These are phyloP conservation scores for Diversispora eburnea DNA, from an alignment of 192 early-diverging fungal species.

Conservation along the genomic window DNA sequence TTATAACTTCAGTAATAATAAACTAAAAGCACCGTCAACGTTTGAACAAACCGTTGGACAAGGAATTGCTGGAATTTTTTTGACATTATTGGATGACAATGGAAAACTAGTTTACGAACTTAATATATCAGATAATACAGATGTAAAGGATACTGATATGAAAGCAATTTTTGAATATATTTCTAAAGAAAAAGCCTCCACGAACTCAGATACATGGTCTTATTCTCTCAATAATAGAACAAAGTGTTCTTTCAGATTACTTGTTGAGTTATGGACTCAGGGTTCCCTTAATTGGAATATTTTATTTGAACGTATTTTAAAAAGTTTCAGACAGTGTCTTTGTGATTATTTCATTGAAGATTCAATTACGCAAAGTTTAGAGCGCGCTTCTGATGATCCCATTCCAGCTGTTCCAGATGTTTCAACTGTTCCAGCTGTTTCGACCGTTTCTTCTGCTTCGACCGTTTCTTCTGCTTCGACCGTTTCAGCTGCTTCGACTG, in stretches of 20 bases:
- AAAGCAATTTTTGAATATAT: constrained; percentile 34
- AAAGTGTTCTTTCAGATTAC: constrained; percentile 34
- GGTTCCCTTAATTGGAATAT: constrained; percentile 39
- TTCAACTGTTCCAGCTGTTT: too few species aligned
- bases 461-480: too few species aligned
- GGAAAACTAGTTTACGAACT: constrained; percentile 40
- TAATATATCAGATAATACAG: neutral
- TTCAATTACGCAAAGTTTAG: constrained; percentile 39
- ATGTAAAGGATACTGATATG: constrained; percentile 35
- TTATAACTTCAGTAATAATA: constrained; percentile 44
- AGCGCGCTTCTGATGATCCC: constrained; percentile 29
- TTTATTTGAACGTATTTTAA: constrained; percentile 39
- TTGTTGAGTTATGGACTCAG: constrained; percentile 51
- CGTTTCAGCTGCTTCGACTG: too few species aligned
- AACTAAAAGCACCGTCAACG: constrained; percentile 31
- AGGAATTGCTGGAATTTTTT: constrained; percentile 53
- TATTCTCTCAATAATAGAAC: neutral
- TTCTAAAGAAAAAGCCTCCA: constrained; percentile 4
- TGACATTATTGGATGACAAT: constrained; percentile 41
- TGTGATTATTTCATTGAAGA: constrained; percentile 56
- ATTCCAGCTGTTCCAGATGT: too few species aligned
- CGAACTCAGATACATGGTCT: neutral
- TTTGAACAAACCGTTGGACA: constrained; percentile 48
- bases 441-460: too few species aligned
- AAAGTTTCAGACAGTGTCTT: constrained; percentile 50